Conservation (phyloP, 305 asterid species). For the Withania somnifera region DNA sequence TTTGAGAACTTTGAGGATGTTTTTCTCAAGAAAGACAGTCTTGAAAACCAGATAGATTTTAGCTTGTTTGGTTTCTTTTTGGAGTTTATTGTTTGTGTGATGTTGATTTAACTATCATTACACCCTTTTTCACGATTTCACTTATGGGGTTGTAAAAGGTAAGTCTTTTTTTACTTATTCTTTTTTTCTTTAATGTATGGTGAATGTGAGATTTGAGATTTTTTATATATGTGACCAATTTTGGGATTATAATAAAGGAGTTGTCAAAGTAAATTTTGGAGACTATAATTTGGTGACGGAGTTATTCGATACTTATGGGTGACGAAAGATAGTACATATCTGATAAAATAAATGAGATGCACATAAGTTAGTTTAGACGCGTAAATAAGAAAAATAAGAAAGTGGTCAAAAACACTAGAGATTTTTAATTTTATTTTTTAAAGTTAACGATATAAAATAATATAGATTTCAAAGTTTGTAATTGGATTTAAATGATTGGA, state of each 20-base stretch:
- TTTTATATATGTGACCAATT: not conserved
- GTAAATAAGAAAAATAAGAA: not conserved
- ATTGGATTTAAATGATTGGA: not conserved
- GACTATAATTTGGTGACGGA: not conserved
- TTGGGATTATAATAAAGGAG: not conserved
- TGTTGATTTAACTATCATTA: conserved; percentile 21
- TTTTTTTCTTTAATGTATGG: not conserved
- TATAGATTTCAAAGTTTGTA: not conserved
- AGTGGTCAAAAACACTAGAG: not conserved
- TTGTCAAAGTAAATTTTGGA: not conserved
- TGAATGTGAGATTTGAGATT: not conserved
- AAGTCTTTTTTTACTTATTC: not conserved
- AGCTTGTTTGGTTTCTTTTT: conserved; percentile 23
- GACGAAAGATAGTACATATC: fast-evolving
- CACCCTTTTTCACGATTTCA: not conserved
- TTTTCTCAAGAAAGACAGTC: conserved; percentile 6
- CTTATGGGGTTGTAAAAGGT: not conserved
- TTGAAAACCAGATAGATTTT: conserved; percentile 21
- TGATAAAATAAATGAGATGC: not conserved
- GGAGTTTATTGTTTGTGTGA: conserved; percentile 17
- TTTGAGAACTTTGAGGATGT: conserved; percentile 14
- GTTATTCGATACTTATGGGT: not conserved
- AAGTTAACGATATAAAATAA: not conserved
- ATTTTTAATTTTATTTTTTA: not conserved
- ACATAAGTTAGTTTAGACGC: fast-evolving